Conservation (phyloP, 768 basidiomycete genomes). For the Tricholoma furcatifolium region DNA sequence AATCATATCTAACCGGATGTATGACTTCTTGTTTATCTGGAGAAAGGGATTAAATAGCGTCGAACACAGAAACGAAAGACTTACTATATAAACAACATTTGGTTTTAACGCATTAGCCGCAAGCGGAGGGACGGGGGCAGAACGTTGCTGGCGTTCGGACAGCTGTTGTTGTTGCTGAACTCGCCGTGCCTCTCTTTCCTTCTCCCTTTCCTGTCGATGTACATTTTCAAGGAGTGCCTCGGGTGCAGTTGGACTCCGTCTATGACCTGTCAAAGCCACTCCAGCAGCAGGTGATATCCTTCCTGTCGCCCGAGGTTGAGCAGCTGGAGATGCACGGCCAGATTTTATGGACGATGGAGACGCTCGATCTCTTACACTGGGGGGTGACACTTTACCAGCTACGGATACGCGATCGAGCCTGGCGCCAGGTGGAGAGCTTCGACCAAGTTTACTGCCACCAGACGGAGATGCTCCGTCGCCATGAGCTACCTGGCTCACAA, state of each 20-base stretch:
- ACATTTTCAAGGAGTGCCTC: conserved; percentile 34
- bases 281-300: conserved; percentile 17
- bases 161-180: conserved; percentile 30
- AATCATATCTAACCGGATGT: conserved; percentile 84
- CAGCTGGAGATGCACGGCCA: conserved; percentile 31
- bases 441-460: conserved; percentile 9
- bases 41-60: neutral
- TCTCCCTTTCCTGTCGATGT: conserved; percentile 32
- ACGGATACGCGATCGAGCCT: conserved; percentile 17
- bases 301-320: conserved; percentile 17
- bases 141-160: conserved; percentile 29
- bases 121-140: conserved; percentile 35
- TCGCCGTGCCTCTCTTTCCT: conserved; percentile 32
- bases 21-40: conserved; percentile 79
- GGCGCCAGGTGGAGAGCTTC: conserved; percentile 15
- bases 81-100: conserved; percentile 43
- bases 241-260: conserved; percentile 69
- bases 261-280: conserved; percentile 44
- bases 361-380: conserved; percentile 16
- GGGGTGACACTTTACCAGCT: conserved; percentile 18
- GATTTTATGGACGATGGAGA: conserved; percentile 22
- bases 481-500: conserved; percentile 37
- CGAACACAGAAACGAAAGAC: neutral
- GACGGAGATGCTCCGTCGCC: conserved; percentile 14
- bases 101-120: conserved; percentile 27